Conservation (phyloP, 1,139 yeast species). For the Blastobotrys proliferans region DNA sequence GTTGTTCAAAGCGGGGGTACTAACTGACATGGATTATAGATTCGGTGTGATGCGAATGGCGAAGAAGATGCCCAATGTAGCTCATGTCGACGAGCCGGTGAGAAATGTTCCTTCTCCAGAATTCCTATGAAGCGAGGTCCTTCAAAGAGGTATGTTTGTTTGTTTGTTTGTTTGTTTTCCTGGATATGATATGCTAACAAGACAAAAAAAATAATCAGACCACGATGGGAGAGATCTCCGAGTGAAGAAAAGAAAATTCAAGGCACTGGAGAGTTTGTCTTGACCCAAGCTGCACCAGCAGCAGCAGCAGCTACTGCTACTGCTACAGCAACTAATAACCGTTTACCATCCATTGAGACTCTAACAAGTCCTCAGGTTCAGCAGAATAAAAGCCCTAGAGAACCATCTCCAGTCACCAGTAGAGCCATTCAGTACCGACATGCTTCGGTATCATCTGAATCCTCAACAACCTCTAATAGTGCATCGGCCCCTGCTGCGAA, state of each 20-base stretch:
- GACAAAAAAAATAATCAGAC: background rate
- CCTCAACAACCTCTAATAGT: slow-evolving; percentile 1
- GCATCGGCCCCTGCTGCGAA: too few species aligned
- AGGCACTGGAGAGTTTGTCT: slow-evolving; percentile 9
- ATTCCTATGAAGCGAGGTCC: slow-evolving; percentile 44
- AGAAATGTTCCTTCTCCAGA: slow-evolving; percentile 39
- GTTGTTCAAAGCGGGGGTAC: background rate
- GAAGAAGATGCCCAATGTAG: slow-evolving; percentile 35
- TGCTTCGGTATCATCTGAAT: slow-evolving; percentile 8
- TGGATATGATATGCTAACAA: background rate
- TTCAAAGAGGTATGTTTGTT: slow-evolving; percentile 29
- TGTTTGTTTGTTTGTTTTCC: background rate
- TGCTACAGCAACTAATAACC: slow-evolving; percentile 13
- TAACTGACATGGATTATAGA: slow-evolving; percentile 26
- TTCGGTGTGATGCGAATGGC: slow-evolving; percentile 39
- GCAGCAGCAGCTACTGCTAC: background rate
- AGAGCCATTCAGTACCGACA: slow-evolving; percentile 4
- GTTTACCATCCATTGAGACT: slow-evolving; percentile 30
- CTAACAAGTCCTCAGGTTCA: slow-evolving; percentile 19
- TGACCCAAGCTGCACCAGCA: slow-evolving; percentile 1
- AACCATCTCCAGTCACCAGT: slow-evolving; percentile 9
- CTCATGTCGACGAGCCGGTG: slow-evolving; percentile 38
- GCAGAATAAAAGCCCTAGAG: slow-evolving; percentile 2
- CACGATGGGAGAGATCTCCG: slow-evolving; percentile 9
- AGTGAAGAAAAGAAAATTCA: slow-evolving; percentile 3